phyloP scores from a whole-genome alignment of 2,329 filamentous ascomycete genomes.

The Cladophialophora exuberans region DNA sequence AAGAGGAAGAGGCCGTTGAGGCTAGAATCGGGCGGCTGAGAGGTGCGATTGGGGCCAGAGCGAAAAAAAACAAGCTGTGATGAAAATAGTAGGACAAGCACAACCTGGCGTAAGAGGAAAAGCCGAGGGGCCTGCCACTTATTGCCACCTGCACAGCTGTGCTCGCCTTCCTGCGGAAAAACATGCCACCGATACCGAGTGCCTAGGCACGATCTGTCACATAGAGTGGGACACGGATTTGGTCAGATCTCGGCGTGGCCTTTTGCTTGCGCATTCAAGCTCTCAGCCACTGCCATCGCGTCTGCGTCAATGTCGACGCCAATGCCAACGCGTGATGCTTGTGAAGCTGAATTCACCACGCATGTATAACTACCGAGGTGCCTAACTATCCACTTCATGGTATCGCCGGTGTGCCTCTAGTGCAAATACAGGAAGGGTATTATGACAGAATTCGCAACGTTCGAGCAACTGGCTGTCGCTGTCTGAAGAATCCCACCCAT shows the following conservation, averaged over 20 bases:
- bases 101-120: neutral
- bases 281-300: too few species aligned
- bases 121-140: neutral
- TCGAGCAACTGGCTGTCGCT: slow-evolving; percentile 19
- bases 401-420: slow-evolving; percentile 28
- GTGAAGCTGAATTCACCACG: neutral
- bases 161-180: slow-evolving; percentile 2
- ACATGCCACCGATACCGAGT: neutral
- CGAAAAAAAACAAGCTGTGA: neutral
- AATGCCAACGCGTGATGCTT: neutral
- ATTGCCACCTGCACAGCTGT: too few species aligned
- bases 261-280: too few species aligned
- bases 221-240: neutral
- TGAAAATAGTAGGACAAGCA: neutral
- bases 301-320: too few species aligned
- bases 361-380: neutral
- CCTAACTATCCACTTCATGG: slow-evolving; percentile 25
- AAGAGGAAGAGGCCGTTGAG: slow-evolving; percentile 6
- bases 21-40: slow-evolving; percentile 5
- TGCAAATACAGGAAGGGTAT: slow-evolving; percentile 29
- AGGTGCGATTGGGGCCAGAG: slow-evolving; percentile 14
- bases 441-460: slow-evolving; percentile 28
- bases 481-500: slow-evolving; percentile 29
- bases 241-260: neutral
- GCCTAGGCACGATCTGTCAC: too few species aligned